phyloP scores from a whole-genome alignment of 106 monocot genomes.

The Dendrobium chrysotoxum region DNA sequence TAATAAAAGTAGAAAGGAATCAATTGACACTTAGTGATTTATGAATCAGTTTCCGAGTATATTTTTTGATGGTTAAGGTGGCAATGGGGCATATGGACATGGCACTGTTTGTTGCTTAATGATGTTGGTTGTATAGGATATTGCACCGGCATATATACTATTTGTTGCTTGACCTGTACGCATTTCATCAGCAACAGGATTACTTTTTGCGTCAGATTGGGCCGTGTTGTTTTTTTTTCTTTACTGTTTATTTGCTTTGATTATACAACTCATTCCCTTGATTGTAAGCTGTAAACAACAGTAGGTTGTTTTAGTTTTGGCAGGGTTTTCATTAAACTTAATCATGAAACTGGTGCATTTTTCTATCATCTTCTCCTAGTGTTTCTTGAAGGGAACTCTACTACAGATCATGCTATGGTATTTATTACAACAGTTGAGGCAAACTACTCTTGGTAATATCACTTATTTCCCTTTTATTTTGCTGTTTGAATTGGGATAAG shows the following conservation, averaged over 20 bases:
- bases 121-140: background rate
- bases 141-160: background rate
- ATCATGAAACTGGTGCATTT: background rate
- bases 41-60: background rate
- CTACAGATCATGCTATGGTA: background rate
- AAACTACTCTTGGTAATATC: background rate
- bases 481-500: conserved; percentile 2
- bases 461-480: background rate
- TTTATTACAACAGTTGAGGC: background rate
- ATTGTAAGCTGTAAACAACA: background rate
- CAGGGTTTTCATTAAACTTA: background rate
- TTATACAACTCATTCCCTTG: background rate
- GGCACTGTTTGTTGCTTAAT: background rate
- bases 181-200: background rate
- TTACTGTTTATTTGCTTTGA: background rate
- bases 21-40: background rate
- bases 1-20: background rate
- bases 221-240: background rate
- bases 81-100: background rate
- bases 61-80: background rate
- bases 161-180: background rate
- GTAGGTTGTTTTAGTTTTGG: background rate
- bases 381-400: background rate
- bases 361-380: background rate
- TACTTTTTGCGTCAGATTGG: background rate